These are phyloP conservation scores for Patellifolia procumbens DNA, from an alignment of 179 eudicot species.

Conservation along the genomic window DNA sequence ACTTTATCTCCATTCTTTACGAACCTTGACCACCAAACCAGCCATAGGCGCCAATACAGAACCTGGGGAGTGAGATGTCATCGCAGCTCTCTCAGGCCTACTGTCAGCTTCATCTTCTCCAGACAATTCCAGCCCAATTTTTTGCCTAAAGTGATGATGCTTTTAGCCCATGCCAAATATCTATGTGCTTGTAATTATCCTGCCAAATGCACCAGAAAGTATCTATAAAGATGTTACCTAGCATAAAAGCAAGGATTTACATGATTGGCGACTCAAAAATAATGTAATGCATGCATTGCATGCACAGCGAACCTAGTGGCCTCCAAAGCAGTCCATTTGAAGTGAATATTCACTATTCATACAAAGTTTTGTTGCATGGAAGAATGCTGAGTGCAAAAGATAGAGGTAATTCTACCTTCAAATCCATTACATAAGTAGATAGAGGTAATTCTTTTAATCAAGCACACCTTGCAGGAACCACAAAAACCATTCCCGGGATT, in stretches of 20 bases:
- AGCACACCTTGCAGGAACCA: slow-evolving; percentile 6
- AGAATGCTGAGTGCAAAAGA: background rate
- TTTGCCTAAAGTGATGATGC: slow-evolving; percentile 66
- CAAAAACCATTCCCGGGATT: background rate
- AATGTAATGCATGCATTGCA: background rate
- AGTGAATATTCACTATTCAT: background rate
- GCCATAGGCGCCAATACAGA: slow-evolving; percentile 91
- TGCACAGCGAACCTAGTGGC: background rate
- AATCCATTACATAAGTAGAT: too few relatives aligned
- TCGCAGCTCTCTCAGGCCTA: slow-evolving; percentile 42
- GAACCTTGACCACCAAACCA: slow-evolving; percentile 84
- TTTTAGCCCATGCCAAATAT: slow-evolving; percentile 77
- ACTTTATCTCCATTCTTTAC: slow-evolving; percentile 69
- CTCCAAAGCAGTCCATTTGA: background rate
- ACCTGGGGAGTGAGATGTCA: slow-evolving; percentile 68
- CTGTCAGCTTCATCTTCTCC: slow-evolving; percentile 64
- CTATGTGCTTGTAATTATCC: slow-evolving; percentile 70
- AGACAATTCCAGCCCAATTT: slow-evolving; percentile 50
- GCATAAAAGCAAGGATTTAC: slow-evolving; percentile 1
- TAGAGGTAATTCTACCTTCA: background rate
- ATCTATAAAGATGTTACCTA: background rate
- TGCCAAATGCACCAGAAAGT: slow-evolving; percentile 30
- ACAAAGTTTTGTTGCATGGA: background rate
- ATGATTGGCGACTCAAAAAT: background rate
- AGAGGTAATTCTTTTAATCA: background rate